Evolutionary conservation across 352 stramenopile genomes (phyloP), one percentile per base, ranked within the genome.

Genomic region (Pythium phragmitis): DNA sequence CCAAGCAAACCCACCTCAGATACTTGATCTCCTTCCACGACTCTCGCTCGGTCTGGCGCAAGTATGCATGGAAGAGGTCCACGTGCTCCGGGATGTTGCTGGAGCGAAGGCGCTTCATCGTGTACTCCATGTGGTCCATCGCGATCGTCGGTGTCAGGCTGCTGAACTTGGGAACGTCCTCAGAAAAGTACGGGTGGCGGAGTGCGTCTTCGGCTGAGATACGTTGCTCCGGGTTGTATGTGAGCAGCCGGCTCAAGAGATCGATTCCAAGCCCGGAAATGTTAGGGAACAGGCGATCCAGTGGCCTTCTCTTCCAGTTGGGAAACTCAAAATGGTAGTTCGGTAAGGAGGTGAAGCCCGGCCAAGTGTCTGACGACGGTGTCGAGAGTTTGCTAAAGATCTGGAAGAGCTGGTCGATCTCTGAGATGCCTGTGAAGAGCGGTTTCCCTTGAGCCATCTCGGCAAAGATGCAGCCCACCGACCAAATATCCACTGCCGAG

Each of bases 391-490:
- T 96, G 66, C 82, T 91, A 46, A 95, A 95, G 33, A 95, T 92
- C 70, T 92, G 83, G 68, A 92, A 92, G 7, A 95, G 68, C 63
- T 95, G 87, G 47, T 95, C 87, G 53, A 95, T 92, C 67, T 94
- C 74, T 13, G 76, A 91, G 54, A 87, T 87, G 52, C 76, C 77
- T 5, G 74, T 90, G 53, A 97, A 97, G 1, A 96, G 75, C 23
- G 86, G 86, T 33, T 89, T 86, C 34, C 74, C 75, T 43, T 88
- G 87, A 39, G 98, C 90, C 87, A 99, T 98, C 75, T 99, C 97
- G 4, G 96, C 97, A 75, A 99, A 98, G 42, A 99, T 99, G 65
- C 96, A 99, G 2, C 97, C 97, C 23, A 96, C 81, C 23, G 78
- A 98, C 93, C 92, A 98, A 55, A 98, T 98, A 61, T 98, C 93